Percentiles rank a stretch among this genome's conserved stretches.
Conservation (phyloP, 805 yeast genomes). For the Monosporozyma unispora region DNA sequence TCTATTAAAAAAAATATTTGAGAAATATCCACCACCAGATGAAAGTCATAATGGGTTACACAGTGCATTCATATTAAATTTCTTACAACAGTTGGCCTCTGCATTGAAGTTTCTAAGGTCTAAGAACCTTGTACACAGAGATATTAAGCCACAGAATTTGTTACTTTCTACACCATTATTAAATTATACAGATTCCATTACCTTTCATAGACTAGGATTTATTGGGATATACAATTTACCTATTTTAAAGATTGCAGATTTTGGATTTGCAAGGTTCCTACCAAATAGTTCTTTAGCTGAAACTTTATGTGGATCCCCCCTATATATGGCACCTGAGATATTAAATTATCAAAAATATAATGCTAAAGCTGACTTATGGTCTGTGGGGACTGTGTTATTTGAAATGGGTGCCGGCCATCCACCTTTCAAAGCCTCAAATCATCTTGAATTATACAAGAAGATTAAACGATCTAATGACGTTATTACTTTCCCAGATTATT, state of each 20-base stretch:
- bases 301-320: constrained; percentile 93
- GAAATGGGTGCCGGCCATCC: constrained; percentile 97
- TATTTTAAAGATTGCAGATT: constrained; percentile 87
- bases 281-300: constrained; percentile 94
- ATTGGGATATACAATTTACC: constrained; percentile 87
- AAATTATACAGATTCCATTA: constrained; percentile 37
- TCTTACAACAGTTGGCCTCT: constrained; percentile 75
- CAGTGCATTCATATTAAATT: constrained; percentile 69
- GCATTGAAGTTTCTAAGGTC: constrained; percentile 76
- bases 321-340: constrained; percentile 98
- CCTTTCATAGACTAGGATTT: constrained; percentile 48
- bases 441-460: constrained; percentile 76
- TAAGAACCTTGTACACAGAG: constrained; percentile 83
- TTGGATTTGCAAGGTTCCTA: constrained; percentile 91
- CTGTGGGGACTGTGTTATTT: constrained; percentile 91
- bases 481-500: constrained; percentile 65
- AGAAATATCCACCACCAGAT: constrained; percentile 73
- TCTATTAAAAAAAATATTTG: constrained; percentile 62
- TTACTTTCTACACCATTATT: constrained; percentile 70
- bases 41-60: constrained; percentile 70
- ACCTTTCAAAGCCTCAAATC: constrained; percentile 90
- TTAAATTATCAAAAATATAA: constrained; percentile 88
- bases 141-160: constrained; percentile 81
- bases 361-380: constrained; percentile 97
- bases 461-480: constrained; percentile 75